Evolutionary conservation across 805 yeast species (phyloP).

Genomic region (Starmerella tilneyi): DNA sequence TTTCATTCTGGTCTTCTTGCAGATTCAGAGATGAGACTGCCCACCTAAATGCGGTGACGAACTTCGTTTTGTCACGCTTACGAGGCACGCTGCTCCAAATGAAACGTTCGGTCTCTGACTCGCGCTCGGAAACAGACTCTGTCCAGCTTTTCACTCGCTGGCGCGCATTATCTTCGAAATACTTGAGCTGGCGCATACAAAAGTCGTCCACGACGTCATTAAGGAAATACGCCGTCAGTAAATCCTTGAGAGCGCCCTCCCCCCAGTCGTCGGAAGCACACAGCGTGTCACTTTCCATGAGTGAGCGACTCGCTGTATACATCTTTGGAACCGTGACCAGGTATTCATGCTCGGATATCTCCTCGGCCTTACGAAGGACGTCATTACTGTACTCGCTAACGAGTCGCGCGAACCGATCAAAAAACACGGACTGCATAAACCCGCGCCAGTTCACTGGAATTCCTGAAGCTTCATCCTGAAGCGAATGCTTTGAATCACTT

Average conservation of each 20-base stretch:
- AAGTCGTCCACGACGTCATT: conserved; percentile 18
- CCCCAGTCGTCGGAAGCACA: background rate
- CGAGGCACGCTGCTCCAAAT: conserved; percentile 41
- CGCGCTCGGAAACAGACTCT: conserved; percentile 34
- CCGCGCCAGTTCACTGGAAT: conserved; percentile 10
- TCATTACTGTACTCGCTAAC: conserved; percentile 5
- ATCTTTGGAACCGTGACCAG: conserved; percentile 13
- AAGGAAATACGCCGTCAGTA: conserved; percentile 5
- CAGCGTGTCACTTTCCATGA: conserved; percentile 6
- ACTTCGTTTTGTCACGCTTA: conserved; percentile 41
- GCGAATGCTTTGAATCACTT: background rate
- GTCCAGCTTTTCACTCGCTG: conserved; percentile 30
- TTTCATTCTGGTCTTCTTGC: background rate
- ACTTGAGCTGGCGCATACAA: conserved; percentile 18
- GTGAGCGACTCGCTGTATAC: conserved; percentile 1
- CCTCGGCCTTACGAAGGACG: conserved; percentile 5
- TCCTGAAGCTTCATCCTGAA: background rate
- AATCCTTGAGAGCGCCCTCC: conserved; percentile 5
- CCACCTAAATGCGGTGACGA: conserved; percentile 40
- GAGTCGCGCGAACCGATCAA: conserved; percentile 1
- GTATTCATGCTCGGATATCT: conserved; percentile 15
- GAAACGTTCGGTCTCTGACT: conserved; percentile 40
- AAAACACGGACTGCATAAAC: background rate
- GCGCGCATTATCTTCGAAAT: conserved; percentile 26
- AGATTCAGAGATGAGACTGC: conserved; percentile 13